These are phyloP conservation scores for Saccharum spontaneum DNA, from an alignment of 176 grass and related monocot species.

Conservation along the genomic window DNA sequence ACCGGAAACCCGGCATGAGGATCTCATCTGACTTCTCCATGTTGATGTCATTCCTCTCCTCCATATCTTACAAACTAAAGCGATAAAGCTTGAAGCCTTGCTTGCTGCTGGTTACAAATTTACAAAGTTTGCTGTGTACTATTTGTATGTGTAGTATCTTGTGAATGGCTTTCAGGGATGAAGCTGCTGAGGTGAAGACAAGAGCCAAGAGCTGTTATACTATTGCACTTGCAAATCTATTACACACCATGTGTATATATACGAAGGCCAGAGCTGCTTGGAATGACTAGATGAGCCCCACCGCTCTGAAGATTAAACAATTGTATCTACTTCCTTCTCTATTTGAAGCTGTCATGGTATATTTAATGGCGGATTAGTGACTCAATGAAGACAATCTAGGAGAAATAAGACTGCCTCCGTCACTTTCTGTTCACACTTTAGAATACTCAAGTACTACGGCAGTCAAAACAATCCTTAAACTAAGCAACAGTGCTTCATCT, in stretches of 20 bases:
- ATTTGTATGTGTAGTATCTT: conserved; percentile 4
- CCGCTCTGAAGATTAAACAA: conserved; percentile 36
- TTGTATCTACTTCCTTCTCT: conserved; percentile 29
- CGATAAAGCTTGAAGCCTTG: conserved; percentile 17
- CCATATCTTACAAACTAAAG: conserved; percentile 40
- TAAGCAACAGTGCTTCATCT: conserved; percentile 25
- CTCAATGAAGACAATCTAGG: conserved; percentile 34
- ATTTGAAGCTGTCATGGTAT: conserved; percentile 44
- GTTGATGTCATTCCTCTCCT: conserved; percentile 45
- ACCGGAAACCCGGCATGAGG: conserved; percentile 67
- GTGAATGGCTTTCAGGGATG: conserved; percentile 42
- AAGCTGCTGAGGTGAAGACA: conserved; percentile 46
- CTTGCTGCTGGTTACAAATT: conserved; percentile 9
- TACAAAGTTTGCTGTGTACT: conserved; percentile 26
- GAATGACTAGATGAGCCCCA: conserved; percentile 28
- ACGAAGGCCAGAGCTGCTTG: conserved; percentile 14
- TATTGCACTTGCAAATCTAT: conserved; percentile 36
- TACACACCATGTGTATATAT: conserved; percentile 48
- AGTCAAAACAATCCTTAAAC: conserved; percentile 49
- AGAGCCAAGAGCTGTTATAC: conserved; percentile 17
- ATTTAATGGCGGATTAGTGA: conserved; percentile 37
- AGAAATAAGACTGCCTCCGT: conserved; percentile 12
- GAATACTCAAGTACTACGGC: conserved; percentile 45
- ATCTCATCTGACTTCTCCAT: conserved; percentile 72
- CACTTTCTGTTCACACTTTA: conserved; percentile 52